A percentile compares a stretch with the other conserved stretches of the same genome.
These are phyloP conservation scores for Phytophthora nicotianae DNA, from an alignment of 352 stramenopile genomes.

Conservation along the genomic window DNA sequence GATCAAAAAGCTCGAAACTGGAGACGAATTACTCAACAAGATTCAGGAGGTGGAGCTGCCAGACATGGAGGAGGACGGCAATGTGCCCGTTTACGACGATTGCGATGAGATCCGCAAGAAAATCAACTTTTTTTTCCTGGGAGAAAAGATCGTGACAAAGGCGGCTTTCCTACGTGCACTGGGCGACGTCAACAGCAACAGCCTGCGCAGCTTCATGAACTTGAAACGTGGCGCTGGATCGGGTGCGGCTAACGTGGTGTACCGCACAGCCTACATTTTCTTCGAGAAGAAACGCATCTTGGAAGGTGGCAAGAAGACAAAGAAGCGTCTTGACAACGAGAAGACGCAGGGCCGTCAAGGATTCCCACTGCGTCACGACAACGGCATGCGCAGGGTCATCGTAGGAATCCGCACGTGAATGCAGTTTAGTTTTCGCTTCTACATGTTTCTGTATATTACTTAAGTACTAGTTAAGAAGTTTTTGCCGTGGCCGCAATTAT, in stretches of 20 bases:
- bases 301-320: slow-evolving; percentile 46
- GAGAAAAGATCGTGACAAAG: slow-evolving; percentile 46
- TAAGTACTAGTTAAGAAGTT: slow-evolving; percentile 2
- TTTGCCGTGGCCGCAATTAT: slow-evolving; percentile 5
- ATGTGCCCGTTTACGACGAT: slow-evolving; percentile 57
- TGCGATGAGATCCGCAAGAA: slow-evolving; percentile 63
- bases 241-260: slow-evolving; percentile 55
- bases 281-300: slow-evolving; percentile 63
- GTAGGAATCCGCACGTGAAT: background rate
- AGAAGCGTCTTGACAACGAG: slow-evolving; percentile 51
- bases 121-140: slow-evolving; percentile 44
- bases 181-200: slow-evolving; percentile 52
- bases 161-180: slow-evolving; percentile 41
- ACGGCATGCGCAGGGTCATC: slow-evolving; percentile 26
- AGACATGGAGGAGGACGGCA: slow-evolving; percentile 30
- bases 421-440: background rate
- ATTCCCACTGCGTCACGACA: slow-evolving; percentile 29
- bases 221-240: slow-evolving; percentile 50
- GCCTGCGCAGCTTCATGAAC: slow-evolving; percentile 52
- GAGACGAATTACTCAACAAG: slow-evolving; percentile 39
- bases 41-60: slow-evolving; percentile 42
- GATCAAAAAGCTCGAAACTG: slow-evolving; percentile 39
- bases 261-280: slow-evolving; percentile 53
- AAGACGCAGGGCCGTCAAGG: slow-evolving; percentile 1
- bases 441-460: slow-evolving; percentile 11